These are phyloP conservation scores for Solanum peruvianum DNA, from an alignment of 257 asterid genomes.

Conservation along the genomic window DNA sequence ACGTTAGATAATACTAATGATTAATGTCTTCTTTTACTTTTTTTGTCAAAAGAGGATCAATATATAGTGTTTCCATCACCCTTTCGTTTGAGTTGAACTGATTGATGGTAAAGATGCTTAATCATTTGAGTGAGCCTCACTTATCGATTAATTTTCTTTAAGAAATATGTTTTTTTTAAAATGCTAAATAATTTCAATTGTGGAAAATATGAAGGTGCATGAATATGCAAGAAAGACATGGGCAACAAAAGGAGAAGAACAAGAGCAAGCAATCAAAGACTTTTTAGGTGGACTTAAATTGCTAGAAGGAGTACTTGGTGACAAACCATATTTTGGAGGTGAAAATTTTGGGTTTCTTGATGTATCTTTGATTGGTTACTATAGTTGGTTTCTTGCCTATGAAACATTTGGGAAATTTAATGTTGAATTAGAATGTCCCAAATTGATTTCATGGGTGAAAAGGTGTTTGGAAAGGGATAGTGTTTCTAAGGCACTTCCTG, in stretches of 20 bases:
- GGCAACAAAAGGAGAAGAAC: constrained; percentile 7
- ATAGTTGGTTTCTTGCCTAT: neutral
- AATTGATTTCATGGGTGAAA: constrained; percentile 1
- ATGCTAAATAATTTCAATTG: neutral
- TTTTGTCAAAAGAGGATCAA: too few relatives aligned
- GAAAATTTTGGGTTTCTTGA: constrained; percentile 1
- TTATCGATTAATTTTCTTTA: neutral
- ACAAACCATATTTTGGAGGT: constrained; percentile 2
- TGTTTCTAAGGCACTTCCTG: constrained; percentile 1
- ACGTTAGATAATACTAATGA: too few relatives aligned
- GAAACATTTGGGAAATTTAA: neutral
- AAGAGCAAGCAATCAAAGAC: neutral
- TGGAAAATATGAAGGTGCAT: neutral
- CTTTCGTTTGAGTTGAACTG: too few relatives aligned
- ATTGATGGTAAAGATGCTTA: neutral
- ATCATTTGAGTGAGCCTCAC: neutral
- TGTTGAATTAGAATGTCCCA: constrained; percentile 3
- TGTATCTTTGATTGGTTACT: neutral
- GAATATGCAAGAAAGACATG: neutral
- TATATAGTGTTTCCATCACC: too few relatives aligned
- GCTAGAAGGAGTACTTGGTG: constrained; percentile 4
- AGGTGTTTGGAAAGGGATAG: constrained; percentile 6
- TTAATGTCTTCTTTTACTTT: too few relatives aligned
- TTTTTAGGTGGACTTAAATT: neutral
- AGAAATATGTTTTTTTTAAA: neutral